Evolutionary conservation across 2,329 filamentous ascomycete species (phyloP), one percentile per base, ranked within the genome.

Genomic region (Chrysoporthe austroafricana): DNA sequence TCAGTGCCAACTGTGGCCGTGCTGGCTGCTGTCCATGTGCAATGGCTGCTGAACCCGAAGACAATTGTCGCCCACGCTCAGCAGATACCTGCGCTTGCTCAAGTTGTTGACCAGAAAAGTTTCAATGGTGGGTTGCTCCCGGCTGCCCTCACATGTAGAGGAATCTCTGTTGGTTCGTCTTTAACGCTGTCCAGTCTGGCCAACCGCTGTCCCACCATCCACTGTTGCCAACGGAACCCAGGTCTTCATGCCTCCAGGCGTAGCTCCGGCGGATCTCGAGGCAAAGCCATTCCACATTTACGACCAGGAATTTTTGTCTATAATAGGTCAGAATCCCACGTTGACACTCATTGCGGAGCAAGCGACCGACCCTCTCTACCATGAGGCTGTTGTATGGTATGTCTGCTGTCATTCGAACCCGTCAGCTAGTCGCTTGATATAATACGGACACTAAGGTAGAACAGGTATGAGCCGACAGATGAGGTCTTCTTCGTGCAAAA

Each of bases 401-500:
- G 21, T 26, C n/a, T 4, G 34, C 36, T 8, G 2, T n/a, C 13
- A 7, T 2, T 14, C 14, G 34, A 13, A 13, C 18, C 32, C 16
- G 5, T 42, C n/a, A 2, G 18, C 4, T 32, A 6, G 13, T 42
- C 16, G 14, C 36, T 39, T 9, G 8, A 36, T 13, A 9, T 34
- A n/a, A n/a, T 13, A 11, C 34, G 21, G 26, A 16, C 26, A 52
- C 46, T 48, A 5, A 46, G 11, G 44, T 4, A 39, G 42, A 61
- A 11, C 60, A 80, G 78, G 78, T 77, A 77, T 54, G 76, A 77
- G 2, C 79, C 79, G 0, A 85, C 82, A 0, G 81, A 86, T 26
- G 84, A 86, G 68, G 77, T 86, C 52, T 86, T 86, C 71, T 87
- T 87, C 52, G 83, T 81, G 0, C 84, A 86, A 66, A 85, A 84